Conservation (phyloP, 2,329 filamentous ascomycete species). For the Trichoderma atroviride region DNA sequence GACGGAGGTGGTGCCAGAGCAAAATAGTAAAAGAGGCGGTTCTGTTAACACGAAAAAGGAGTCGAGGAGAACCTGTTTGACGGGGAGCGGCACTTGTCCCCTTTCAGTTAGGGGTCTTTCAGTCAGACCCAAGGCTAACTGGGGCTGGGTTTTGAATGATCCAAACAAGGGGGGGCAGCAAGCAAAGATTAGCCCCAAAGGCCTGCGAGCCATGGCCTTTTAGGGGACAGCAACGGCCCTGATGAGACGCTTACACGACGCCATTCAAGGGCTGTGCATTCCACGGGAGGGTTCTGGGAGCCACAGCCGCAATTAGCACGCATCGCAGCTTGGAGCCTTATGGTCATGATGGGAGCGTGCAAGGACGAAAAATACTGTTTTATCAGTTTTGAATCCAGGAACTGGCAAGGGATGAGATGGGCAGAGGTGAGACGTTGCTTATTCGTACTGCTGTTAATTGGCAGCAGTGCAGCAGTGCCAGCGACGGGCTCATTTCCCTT, state of each 20-base stretch:
- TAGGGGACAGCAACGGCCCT: slow-evolving; percentile 16
- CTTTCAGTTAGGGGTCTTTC: slow-evolving; percentile 26
- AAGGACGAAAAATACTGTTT: background rate
- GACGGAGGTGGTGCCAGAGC: slow-evolving; percentile 9
- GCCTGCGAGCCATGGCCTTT: background rate
- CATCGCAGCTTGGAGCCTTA: background rate
- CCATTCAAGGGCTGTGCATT: slow-evolving; percentile 19
- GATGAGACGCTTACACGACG: slow-evolving; percentile 23
- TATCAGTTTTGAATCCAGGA: background rate
- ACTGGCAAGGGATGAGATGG: background rate
- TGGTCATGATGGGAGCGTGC: background rate
- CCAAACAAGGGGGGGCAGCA: slow-evolving; percentile 13
- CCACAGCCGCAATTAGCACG: slow-evolving; percentile 11
- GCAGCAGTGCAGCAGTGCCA: background rate
- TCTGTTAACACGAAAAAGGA: slow-evolving; percentile 27
- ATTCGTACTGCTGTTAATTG: background rate
- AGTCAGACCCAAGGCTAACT: slow-evolving; percentile 24
- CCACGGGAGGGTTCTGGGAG: background rate
- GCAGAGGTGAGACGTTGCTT: background rate
- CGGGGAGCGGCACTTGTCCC: slow-evolving; percentile 23
- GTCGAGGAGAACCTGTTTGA: slow-evolving; percentile 20
- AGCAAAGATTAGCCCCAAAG: slow-evolving; percentile 9
- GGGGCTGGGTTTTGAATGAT: slow-evolving; percentile 16
- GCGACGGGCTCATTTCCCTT: background rate
- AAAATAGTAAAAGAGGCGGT: slow-evolving; percentile 17